Conservation (phyloP, 352 stramenopile genomes). For the Phytopythium delawarense region DNA sequence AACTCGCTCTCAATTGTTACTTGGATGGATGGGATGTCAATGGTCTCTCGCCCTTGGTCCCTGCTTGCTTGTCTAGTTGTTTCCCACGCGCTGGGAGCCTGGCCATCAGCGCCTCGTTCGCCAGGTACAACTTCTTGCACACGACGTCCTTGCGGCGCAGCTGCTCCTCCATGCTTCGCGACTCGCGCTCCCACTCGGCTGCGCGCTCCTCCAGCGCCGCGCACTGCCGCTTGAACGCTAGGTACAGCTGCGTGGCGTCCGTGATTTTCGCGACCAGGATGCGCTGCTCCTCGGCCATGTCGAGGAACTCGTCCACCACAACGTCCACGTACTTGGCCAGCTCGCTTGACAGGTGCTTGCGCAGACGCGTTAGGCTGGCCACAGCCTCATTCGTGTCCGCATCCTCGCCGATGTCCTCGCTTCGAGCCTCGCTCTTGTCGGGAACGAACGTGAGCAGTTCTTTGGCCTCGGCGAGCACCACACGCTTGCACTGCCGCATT, state of each 20-base stretch:
- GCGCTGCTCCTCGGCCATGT: constrained; percentile 46
- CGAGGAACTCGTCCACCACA: constrained; percentile 53
- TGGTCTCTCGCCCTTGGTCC: not conserved
- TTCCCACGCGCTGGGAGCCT: constrained; percentile 16
- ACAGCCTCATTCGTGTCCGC: constrained; percentile 18
- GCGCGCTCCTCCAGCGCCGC: constrained; percentile 32
- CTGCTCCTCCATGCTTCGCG: constrained; percentile 34
- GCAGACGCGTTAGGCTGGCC: constrained; percentile 30
- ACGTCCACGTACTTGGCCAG: constrained; percentile 40
- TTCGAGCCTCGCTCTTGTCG: constrained; percentile 5
- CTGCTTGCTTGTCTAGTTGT: not conserved
- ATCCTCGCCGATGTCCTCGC: not conserved
- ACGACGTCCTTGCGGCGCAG: constrained; percentile 46
- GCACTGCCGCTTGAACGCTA: constrained; percentile 53
- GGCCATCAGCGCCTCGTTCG: constrained; percentile 56
- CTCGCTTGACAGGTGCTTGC: constrained; percentile 41
- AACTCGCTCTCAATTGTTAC: not conserved
- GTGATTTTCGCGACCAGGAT: constrained; percentile 58
- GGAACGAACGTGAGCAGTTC: constrained; percentile 24
- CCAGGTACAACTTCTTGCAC: constrained; percentile 58
- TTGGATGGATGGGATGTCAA: not conserved
- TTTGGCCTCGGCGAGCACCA: constrained; percentile 45
- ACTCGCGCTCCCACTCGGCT: constrained; percentile 21
- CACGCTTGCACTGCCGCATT: constrained; percentile 38
- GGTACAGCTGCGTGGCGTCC: constrained; percentile 52